Conservation (phyloP, 768 basidiomycete species). For the Phanerodontia chrysosporium region DNA sequence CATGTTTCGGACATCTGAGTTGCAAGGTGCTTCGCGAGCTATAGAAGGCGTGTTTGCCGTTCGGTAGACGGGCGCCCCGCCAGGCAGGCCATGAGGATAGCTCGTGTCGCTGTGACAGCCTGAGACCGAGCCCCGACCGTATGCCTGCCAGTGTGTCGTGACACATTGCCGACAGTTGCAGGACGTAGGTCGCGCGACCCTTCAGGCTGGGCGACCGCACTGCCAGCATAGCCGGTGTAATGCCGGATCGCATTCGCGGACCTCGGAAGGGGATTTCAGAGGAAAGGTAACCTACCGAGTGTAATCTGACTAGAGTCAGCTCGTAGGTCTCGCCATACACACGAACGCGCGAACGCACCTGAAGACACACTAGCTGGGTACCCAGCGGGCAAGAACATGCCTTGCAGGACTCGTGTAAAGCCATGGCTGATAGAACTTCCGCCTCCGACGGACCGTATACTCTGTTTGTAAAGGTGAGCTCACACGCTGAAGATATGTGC, state of each 20-base stretch:
- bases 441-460: not conserved
- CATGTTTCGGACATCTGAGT: too few species aligned
- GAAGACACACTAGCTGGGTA: constrained; percentile 59
- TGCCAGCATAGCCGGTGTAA: not conserved
- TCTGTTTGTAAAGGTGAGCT: not conserved
- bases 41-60: too few species aligned
- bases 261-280: not conserved
- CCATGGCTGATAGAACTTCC: not conserved
- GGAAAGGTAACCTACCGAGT: not conserved
- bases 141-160: too few species aligned
- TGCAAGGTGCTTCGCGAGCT: too few species aligned
- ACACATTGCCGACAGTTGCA: too few species aligned
- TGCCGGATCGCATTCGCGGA: not conserved
- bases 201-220: not conserved
- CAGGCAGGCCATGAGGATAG: not conserved
- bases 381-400: constrained; percentile 59
- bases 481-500: not conserved
- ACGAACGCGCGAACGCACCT: constrained; percentile 31
- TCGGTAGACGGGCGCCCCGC: too few species aligned
- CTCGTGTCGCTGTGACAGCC: too few species aligned
- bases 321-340: not conserved
- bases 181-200: too few species aligned
- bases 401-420: constrained; percentile 26
- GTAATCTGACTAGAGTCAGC: not conserved
- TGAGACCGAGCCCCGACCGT: too few species aligned